Percentiles rank a stretch among this genome's conserved stretches.
phyloP scores from a whole-genome alignment of 2,329 filamentous ascomycete species.

The Xylaria sp. region DNA sequence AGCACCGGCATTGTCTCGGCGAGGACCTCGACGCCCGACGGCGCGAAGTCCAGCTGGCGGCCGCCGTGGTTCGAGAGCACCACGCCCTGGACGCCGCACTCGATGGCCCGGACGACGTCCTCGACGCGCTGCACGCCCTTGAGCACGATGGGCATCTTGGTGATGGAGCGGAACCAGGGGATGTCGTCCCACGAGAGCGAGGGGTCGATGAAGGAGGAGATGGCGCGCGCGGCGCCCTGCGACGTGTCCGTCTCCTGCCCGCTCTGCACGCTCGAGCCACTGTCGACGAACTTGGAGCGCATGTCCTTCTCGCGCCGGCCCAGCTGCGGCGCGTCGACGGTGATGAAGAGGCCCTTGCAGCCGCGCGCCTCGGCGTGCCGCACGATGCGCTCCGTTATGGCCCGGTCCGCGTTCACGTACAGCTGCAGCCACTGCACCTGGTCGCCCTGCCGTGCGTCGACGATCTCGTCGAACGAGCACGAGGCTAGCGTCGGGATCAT shows the following conservation, averaged over 20 bases:
- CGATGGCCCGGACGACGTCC: constrained; percentile 88
- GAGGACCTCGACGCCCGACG: constrained; percentile 88
- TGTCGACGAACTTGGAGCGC: constrained; percentile 89
- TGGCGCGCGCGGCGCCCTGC: constrained; percentile 93
- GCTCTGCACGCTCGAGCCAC: constrained; percentile 82
- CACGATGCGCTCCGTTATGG: constrained; percentile 89
- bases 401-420: constrained; percentile 95
- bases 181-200: constrained; percentile 93
- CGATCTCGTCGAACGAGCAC: constrained; percentile 96
- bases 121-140: constrained; percentile 98
- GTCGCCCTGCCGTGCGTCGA: constrained; percentile 81
- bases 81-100: constrained; percentile 84
- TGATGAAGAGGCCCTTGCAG: constrained; percentile 97
- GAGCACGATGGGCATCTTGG: constrained; percentile 92
- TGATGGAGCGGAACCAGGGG: constrained; percentile 90
- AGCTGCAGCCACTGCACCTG: constrained; percentile 97
- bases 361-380: constrained; percentile 90
- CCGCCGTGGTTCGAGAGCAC: constrained; percentile 97
- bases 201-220: constrained; percentile 97
- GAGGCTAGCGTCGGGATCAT: constrained; percentile 99
- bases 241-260: constrained; percentile 82
- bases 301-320: constrained; percentile 97
- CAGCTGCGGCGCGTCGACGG: constrained; percentile 95
- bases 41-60: constrained; percentile 90
- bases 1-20: constrained; percentile 93